A percentile compares a stretch with the other conserved stretches of the same genome.
phyloP scores from a whole-genome alignment of 2,329 filamentous ascomycete genomes.

The Fusarium citri region DNA sequence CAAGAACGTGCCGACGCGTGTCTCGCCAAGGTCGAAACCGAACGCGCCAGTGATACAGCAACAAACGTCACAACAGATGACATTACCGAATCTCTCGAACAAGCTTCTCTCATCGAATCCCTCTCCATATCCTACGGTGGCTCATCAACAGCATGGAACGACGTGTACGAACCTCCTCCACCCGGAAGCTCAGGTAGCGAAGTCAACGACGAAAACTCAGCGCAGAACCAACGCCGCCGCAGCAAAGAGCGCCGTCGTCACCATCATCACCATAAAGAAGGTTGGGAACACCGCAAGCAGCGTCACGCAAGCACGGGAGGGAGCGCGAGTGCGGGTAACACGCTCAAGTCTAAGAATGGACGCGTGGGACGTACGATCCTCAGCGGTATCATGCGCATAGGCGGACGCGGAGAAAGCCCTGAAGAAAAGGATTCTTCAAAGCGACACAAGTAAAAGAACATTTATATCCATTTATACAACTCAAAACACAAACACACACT shows the following conservation, averaged over 20 bases:
- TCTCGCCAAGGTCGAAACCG: slow-evolving; percentile 60
- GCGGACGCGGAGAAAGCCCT: slow-evolving; percentile 55
- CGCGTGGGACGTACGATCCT: slow-evolving; percentile 57
- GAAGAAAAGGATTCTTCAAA: slow-evolving; percentile 49
- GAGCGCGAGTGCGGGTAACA: slow-evolving; percentile 46
- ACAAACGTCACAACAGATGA: slow-evolving; percentile 51
- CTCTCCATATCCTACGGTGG: slow-evolving; percentile 48
- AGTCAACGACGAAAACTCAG: slow-evolving; percentile 41
- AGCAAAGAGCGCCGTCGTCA: slow-evolving; percentile 51
- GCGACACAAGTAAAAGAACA: slow-evolving; percentile 16
- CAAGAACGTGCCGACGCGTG: slow-evolving; percentile 65
- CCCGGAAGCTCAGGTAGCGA: slow-evolving; percentile 67
- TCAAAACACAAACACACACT: slow-evolving; percentile 8
- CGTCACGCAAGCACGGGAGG: slow-evolving; percentile 48
- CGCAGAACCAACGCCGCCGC: slow-evolving; percentile 38
- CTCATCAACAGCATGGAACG: slow-evolving; percentile 45
- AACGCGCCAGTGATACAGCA: slow-evolving; percentile 54
- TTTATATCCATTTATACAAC: slow-evolving; percentile 20
- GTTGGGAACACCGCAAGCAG: slow-evolving; percentile 43
- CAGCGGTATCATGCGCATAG: slow-evolving; percentile 59
- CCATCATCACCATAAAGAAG: slow-evolving; percentile 44
- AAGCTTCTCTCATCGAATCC: slow-evolving; percentile 53
- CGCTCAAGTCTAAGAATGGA: slow-evolving; percentile 53
- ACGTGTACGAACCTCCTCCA: slow-evolving; percentile 50
- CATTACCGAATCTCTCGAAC: slow-evolving; percentile 62